phyloP scores from a whole-genome alignment of 345 rosid species.

The Bretschneidera sinensis region DNA sequence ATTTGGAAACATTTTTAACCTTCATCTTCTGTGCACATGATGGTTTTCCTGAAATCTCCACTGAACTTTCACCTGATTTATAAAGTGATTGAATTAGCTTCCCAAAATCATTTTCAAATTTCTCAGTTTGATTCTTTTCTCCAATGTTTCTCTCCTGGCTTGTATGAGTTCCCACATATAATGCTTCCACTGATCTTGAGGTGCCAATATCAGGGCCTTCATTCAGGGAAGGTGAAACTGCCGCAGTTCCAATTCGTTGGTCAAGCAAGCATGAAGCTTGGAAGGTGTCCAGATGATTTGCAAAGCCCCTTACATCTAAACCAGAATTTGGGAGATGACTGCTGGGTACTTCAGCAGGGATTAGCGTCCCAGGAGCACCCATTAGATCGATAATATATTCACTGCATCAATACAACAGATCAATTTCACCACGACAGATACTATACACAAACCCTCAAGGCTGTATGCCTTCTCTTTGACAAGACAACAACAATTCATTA shows the following conservation, averaged over 20 bases:
- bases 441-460: slow-evolving; percentile 2
- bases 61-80: slow-evolving; percentile 36
- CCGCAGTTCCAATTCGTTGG: slow-evolving; percentile 29
- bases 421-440: slow-evolving; percentile 14
- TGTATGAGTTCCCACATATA: slow-evolving; percentile 32
- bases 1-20: slow-evolving; percentile 81
- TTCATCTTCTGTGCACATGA: slow-evolving; percentile 51
- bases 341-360: slow-evolving; percentile 87
- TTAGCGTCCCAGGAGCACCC: slow-evolving; percentile 96
- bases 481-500: slow-evolving; percentile 6
- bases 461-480: slow-evolving; percentile 3
- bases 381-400: slow-evolving; percentile 92
- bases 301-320: slow-evolving; percentile 39
- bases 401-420: slow-evolving; percentile 42
- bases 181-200: slow-evolving; percentile 28
- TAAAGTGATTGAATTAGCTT: slow-evolving; percentile 46
- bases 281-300: slow-evolving; percentile 33
- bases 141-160: slow-evolving; percentile 29
- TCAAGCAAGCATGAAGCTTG: slow-evolving; percentile 32
- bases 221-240: slow-evolving; percentile 24
- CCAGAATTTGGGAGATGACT: slow-evolving; percentile 51
- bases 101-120: slow-evolving; percentile 63
- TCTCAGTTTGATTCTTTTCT: slow-evolving; percentile 48
- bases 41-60: slow-evolving; percentile 38
- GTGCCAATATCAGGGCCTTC: slow-evolving; percentile 18